phyloP scores from a whole-genome alignment of 2,329 filamentous ascomycete genomes.

The Arthrobotrys megalospora region DNA sequence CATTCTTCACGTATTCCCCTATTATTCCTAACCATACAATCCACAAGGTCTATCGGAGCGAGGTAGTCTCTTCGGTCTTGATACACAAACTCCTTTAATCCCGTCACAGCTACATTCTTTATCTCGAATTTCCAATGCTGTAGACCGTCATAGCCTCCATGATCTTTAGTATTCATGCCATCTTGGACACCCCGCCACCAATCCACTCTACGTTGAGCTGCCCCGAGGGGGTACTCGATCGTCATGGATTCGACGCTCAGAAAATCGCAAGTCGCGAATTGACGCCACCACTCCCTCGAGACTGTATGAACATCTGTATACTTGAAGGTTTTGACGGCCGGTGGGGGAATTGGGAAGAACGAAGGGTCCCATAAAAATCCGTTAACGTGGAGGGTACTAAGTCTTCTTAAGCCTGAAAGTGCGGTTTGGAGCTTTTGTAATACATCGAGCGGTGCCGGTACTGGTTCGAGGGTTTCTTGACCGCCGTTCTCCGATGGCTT shows the following conservation, averaged over 20 bases:
- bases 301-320: background rate
- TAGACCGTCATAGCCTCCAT: background rate
- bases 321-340: background rate
- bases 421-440: background rate
- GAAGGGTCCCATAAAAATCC: background rate
- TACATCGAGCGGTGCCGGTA: background rate
- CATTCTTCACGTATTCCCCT: background rate
- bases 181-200: slow-evolving; percentile 6
- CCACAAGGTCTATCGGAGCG: background rate
- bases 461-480: background rate
- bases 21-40: background rate
- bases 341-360: background rate
- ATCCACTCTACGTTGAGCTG: background rate
- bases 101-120: background rate
- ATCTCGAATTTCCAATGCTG: slow-evolving; percentile 9
- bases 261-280: slow-evolving; percentile 3
- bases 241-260: background rate
- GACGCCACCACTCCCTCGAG: background rate
- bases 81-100: background rate
- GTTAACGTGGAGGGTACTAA: background rate
- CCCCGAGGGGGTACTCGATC: background rate
- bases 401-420: background rate
- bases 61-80: background rate
- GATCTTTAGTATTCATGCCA: background rate
- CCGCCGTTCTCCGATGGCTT: background rate